Base-by-base conservation (phyloP, 2,329 filamentous ascomycete genomes). In the Botrytis sinoallii region DNA sequence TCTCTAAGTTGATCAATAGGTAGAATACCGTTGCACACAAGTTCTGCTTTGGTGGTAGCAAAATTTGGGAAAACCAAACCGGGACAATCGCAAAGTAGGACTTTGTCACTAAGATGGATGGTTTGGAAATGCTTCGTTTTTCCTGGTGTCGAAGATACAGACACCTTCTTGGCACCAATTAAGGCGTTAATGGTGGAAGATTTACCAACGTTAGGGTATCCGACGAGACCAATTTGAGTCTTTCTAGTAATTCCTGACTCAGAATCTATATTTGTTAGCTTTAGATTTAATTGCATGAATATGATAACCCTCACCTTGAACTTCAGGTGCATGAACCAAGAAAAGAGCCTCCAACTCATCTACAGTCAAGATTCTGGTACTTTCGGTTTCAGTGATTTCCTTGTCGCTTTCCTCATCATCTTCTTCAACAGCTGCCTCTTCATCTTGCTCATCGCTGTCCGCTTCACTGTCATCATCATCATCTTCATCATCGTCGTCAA, bases 91-190 rank as follows among this genome's bases (percentile, higher is more conserved):
- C 96, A 98, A 10, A 99, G 89, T 65, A 98, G 88, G 76, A 99
- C 94, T 74, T 91, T 90, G 1, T 96, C 92, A 74, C 93, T 96
- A 46, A 99, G 89, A 81, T 98, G 95, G 74, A 99, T 96, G 1
- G 96, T 99, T 83, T 99, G 96, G 85, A 99, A 99, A 81, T 99
- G 96, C 85, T 99, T 99, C 22, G 96, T 99, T 85, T 99, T 99
- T 82, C 96, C 96, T 6, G 96, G 96, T 1, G 96, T 99, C 22
- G 95, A 92, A 25, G 96, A 99, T 57, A 99, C 97, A 0, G 95
- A 98, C 9, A 99, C 96, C 85, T 98, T 99, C 86, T 98, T 99
- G 72, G 96, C 91, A 69, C 97, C 97, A 74, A 98, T 95, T n/a
- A 99, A 88, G 60, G 96, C 95, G 85, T 99, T 99, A 87, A 99